Percentiles rank a stretch among this genome's conserved stretches.
Conservation (phyloP, 164 flowering plant species). For the Amborella trichopoda region DNA sequence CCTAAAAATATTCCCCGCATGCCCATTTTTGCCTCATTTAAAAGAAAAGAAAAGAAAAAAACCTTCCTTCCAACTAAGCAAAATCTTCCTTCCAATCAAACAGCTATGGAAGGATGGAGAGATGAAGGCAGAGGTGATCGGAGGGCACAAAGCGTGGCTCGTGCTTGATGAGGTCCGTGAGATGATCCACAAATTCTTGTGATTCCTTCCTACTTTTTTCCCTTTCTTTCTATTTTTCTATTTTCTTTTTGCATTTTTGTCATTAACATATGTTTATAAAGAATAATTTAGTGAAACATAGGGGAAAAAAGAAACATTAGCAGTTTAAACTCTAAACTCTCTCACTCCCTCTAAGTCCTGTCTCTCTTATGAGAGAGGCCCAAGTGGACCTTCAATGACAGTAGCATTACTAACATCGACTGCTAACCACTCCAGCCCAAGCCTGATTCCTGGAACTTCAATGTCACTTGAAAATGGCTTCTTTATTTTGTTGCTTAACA, state of each 20-base stretch:
- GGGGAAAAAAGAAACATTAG: too few species aligned
- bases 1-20: background rate
- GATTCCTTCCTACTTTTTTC: constrained; percentile 5
- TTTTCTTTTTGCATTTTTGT: background rate
- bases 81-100: background rate
- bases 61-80: background rate
- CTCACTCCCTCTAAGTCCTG: too few species aligned
- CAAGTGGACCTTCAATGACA: too few species aligned
- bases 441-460: too few species aligned
- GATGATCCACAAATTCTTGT: constrained; percentile 62
- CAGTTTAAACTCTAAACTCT: too few species aligned
- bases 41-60: background rate
- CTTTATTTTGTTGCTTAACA: too few species aligned
- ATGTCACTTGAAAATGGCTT: too few species aligned
- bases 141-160: constrained; percentile 93
- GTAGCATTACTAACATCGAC: too few species aligned
- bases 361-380: too few species aligned
- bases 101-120: constrained; percentile 95
- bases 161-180: constrained; percentile 80
- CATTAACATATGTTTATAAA: too few species aligned
- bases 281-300: too few species aligned
- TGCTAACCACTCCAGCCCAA: too few species aligned
- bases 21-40: background rate
- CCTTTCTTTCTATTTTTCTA: background rate
- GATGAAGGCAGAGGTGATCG: constrained; percentile 84